Percentiles rank a stretch among this genome's conserved stretches.
These are phyloP conservation scores for Apiospora pterosperma DNA, from an alignment of 2,329 filamentous ascomycete species.

Conservation along the genomic window DNA sequence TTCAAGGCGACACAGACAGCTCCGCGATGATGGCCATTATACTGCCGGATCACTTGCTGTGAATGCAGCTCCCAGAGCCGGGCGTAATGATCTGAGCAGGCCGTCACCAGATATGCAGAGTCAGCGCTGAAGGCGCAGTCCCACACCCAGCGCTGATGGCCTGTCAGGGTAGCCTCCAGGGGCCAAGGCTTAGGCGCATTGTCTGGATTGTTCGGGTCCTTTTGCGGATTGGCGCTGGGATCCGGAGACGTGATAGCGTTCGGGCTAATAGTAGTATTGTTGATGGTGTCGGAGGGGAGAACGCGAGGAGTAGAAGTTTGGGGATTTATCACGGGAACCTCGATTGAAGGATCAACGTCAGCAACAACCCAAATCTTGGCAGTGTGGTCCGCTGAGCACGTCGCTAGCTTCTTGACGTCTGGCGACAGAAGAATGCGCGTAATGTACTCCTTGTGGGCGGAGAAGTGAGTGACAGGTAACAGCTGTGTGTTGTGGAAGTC, in stretches of 20 bases:
- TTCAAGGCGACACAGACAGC: conserved; percentile 92
- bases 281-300: conserved; percentile 5
- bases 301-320: conserved; percentile 8
- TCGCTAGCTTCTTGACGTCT: conserved; percentile 90
- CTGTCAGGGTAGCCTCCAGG: conserved; percentile 81
- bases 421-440: conserved; percentile 88
- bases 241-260: conserved; percentile 3
- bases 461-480: conserved; percentile 83
- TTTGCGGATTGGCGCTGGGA: conserved; percentile 10
- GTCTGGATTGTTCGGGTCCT: conserved; percentile 10
- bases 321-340: conserved; percentile 8
- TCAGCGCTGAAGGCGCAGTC: conserved; percentile 95
- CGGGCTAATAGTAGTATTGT: conserved; percentile 3
- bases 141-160: conserved; percentile 96
- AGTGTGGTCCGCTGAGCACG: conserved; percentile 88
- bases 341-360: conserved; percentile 54
- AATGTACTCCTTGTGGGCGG: conserved; percentile 88
- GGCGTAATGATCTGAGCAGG: conserved; percentile 91
- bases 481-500: conserved; percentile 78
- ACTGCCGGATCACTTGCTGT: conserved; percentile 88
- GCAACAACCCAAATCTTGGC: conserved; percentile 93
- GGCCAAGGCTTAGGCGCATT: conserved; percentile 58
- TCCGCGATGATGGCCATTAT: conserved; percentile 89
- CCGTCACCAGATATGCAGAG: conserved; percentile 88
- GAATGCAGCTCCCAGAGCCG: conserved; percentile 84